Evolutionary conservation across 768 basidiomycete species (phyloP).

Genomic region (Agrocybe pediades): DNA sequence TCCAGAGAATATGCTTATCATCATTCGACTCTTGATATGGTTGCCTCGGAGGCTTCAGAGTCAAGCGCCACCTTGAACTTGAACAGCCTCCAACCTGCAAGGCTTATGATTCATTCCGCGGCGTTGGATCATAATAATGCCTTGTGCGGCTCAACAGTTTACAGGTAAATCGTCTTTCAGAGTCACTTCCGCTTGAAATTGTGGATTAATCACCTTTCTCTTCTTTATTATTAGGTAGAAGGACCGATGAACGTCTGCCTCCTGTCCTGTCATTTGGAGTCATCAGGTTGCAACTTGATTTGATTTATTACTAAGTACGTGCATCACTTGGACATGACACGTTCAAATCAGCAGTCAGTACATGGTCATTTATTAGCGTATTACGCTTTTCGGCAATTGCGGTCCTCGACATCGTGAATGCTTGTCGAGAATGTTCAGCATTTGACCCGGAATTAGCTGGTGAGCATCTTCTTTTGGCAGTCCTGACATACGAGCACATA

Average conservation of each 20-base stretch:
- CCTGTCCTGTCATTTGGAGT: conserved; percentile 4
- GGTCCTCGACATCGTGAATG: not conserved
- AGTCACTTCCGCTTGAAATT: conserved; percentile 3
- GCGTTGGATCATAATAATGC: not conserved
- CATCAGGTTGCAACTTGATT: not conserved
- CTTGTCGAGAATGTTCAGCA: not conserved
- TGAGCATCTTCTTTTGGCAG: not conserved
- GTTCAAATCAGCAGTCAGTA: conserved; percentile 9
- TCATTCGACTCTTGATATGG: not conserved
- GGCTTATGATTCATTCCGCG: conserved; percentile 1
- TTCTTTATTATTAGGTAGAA: conserved; percentile 3
- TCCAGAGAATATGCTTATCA: not conserved
- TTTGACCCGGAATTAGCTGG: not conserved
- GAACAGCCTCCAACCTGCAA: conserved; percentile 5
- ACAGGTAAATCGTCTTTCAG: not conserved
- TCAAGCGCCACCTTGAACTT: not conserved
- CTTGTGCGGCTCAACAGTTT: not conserved
- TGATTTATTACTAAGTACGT: conserved; percentile 9
- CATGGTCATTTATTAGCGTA: not conserved
- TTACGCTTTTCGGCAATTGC: not conserved
- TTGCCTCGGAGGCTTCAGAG: not conserved
- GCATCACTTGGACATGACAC: conserved; percentile 6
- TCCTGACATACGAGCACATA: not conserved
- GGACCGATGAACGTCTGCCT: not conserved
- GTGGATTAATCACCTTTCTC: not conserved